Percentiles rank a stretch among this genome's conserved stretches.
phyloP scores from a whole-genome alignment of 75 land plant genomes.

The Sequoia sempervirens region DNA sequence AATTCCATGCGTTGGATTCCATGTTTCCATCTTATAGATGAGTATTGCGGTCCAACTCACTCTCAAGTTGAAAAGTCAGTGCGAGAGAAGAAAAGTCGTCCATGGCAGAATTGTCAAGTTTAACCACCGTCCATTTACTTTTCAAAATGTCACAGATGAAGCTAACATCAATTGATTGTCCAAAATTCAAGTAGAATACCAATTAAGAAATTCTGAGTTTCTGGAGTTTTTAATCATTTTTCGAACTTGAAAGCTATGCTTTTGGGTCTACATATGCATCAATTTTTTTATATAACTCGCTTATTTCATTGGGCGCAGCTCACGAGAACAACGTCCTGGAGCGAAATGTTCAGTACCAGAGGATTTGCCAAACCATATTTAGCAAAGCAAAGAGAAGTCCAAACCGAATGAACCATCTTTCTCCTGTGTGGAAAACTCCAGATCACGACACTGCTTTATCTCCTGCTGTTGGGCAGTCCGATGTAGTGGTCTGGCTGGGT shows the following conservation, averaged over 20 bases:
- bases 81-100: too few species aligned
- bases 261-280: too few species aligned
- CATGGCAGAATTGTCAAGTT: too few species aligned
- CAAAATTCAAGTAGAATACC: too few species aligned
- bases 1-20: not conserved
- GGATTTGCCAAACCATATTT: conserved; percentile 57
- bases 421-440: not conserved
- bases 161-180: too few species aligned
- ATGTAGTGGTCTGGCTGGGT: conserved; percentile 75
- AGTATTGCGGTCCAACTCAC: not conserved
- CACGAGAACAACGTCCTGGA: conserved; percentile 69
- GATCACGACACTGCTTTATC: not conserved
- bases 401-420: not conserved
- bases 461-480: conserved; percentile 24
- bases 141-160: too few species aligned
- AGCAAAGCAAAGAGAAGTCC: conserved; percentile 16
- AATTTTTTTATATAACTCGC: not conserved
- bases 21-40: too few species aligned
- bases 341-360: conserved; percentile 60
- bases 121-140: too few species aligned
- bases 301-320: conserved; percentile 36
- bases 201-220: too few species aligned
- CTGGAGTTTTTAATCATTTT: too few species aligned
- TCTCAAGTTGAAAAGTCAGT: not conserved
- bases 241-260: too few species aligned